Evolutionary conservation across 2,329 filamentous ascomycete genomes (phyloP).

Genomic region (Teratosphaeria gauchensis): DNA sequence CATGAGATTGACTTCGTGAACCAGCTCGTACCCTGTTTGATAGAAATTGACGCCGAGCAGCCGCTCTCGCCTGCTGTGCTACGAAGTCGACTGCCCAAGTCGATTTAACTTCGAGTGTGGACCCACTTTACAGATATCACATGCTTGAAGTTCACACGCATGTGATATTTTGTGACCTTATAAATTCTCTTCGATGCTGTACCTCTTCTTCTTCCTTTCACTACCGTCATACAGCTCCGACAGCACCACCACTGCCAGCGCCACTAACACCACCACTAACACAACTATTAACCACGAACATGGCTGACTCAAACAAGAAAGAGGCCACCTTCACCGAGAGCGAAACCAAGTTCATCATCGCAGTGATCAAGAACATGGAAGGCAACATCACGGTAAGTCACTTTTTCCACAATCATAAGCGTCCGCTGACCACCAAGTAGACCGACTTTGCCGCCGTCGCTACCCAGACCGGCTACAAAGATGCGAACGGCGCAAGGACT

Average conservation of each 20-base stretch:
- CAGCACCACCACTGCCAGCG: not conserved
- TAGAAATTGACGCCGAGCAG: not conserved
- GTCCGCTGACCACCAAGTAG: constrained; percentile 4
- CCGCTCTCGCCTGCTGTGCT: not conserved
- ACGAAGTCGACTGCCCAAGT: not conserved
- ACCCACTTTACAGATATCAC: not conserved
- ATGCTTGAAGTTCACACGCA: not conserved
- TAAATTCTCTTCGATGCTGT: not conserved
- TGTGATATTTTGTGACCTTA: not conserved
- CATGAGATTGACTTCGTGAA: not conserved
- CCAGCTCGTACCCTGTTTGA: not conserved
- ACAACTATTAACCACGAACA: not conserved
- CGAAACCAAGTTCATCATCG: constrained; percentile 17
- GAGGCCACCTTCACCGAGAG: constrained; percentile 10
- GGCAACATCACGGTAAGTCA: constrained; percentile 14
- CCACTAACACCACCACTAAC: not conserved
- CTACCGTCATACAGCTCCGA: not conserved
- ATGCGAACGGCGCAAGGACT: constrained; percentile 11
- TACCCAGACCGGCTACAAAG: constrained; percentile 15
- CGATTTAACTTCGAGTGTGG: not conserved
- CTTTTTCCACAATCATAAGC: not conserved
- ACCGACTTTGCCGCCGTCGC: constrained; percentile 18
- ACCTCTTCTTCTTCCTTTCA: not conserved
- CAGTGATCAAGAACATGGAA: constrained; percentile 16
- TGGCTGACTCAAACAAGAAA: constrained; percentile 4